Conservation (phyloP, 306 rosid genomes). For the Inga laurina region DNA sequence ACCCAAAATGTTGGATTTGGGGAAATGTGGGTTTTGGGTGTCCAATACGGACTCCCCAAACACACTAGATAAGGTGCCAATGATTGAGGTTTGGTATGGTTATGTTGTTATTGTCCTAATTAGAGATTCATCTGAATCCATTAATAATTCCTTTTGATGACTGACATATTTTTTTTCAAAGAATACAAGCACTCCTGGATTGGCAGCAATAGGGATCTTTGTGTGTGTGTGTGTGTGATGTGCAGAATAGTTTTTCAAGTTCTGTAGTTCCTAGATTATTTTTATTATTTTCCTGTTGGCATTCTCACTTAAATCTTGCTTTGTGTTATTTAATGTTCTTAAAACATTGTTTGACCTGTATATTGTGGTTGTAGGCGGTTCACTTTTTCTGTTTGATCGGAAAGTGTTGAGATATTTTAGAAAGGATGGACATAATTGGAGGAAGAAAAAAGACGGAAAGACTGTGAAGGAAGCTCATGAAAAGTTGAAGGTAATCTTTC, state of each 20-base stretch:
- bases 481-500: constrained; percentile 74
- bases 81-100: constrained; percentile 19
- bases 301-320: constrained; percentile 16
- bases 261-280: constrained; percentile 8
- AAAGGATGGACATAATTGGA: constrained; percentile 95
- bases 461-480: constrained; percentile 96
- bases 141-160: constrained; percentile 16
- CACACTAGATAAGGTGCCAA: not conserved
- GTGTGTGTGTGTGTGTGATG: not conserved
- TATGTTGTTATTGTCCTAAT: constrained; percentile 5
- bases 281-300: constrained; percentile 24
- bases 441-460: constrained; percentile 91
- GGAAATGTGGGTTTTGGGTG: not conserved
- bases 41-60: not conserved
- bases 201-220: constrained; percentile 14
- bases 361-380: constrained; percentile 67
- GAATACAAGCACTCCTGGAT: not conserved
- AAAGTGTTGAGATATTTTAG: constrained; percentile 90
- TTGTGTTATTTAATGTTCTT: constrained; percentile 12
- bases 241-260: not conserved
- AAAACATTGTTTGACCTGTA: constrained; percentile 21
- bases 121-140: constrained; percentile 20
- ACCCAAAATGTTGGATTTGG: not conserved
- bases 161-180: constrained; percentile 16
- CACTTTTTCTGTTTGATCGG: constrained; percentile 86